Conservation (phyloP, 106 monocot species). For the Apostasia ramifera region DNA sequence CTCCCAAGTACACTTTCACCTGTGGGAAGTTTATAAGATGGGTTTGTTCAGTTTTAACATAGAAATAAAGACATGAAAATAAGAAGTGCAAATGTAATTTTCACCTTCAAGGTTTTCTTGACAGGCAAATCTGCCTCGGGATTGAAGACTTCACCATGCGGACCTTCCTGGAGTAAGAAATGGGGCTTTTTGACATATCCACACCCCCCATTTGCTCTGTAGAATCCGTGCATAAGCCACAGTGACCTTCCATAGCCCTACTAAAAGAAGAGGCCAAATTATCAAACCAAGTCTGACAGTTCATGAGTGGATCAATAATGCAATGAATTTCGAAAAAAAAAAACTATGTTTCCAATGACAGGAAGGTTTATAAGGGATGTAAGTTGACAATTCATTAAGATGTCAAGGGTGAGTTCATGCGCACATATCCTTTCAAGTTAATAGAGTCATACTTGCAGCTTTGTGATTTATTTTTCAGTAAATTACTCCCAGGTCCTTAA, state of each 20-base stretch:
- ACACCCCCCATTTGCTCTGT: slow-evolving; percentile 51
- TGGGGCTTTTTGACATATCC: slow-evolving; percentile 70
- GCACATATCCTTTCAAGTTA: no score
- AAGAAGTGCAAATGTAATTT: no score
- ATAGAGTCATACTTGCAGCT: no score
- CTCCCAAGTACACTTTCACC: slow-evolving; percentile 52
- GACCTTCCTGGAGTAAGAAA: slow-evolving; percentile 34
- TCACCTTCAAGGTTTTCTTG: slow-evolving; percentile 52
- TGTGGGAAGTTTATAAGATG: background rate
- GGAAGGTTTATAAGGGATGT: no score
- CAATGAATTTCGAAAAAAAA: no score
- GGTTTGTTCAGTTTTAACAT: background rate
- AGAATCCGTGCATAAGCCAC: slow-evolving; percentile 69
- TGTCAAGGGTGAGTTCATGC: no score
- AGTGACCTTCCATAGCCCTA: slow-evolving; percentile 59
- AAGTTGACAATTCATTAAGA: no score
- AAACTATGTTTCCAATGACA: no score
- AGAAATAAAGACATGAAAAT: background rate
- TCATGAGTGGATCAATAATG: no score
- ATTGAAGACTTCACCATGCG: slow-evolving; percentile 36
- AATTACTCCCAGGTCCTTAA: no score
- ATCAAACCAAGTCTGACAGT: background rate
- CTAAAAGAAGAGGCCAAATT: background rate
- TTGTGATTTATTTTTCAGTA: no score
- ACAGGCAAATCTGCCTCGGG: slow-evolving; percentile 48